These are phyloP conservation scores for Anthostomella pinea DNA, from an alignment of 2,329 filamentous ascomycete genomes.

Conservation along the genomic window DNA sequence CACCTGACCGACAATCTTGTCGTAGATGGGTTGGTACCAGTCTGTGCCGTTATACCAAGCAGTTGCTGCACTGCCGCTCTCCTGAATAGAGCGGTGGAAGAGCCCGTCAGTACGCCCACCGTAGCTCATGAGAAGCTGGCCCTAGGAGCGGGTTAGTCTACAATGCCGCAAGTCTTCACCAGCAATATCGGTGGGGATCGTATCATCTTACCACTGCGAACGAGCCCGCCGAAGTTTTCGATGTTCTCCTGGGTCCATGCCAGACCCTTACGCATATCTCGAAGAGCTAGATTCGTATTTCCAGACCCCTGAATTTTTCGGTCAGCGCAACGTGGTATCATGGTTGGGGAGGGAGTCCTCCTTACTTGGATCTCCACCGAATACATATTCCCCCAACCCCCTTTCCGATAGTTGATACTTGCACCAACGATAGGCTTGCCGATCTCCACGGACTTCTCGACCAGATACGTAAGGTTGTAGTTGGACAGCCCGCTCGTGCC, in stretches of 20 bases:
- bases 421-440: constrained; percentile 45
- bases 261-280: constrained; percentile 28
- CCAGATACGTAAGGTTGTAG: constrained; percentile 60
- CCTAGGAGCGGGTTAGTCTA: constrained; percentile 15
- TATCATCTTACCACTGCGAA: constrained; percentile 25
- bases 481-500: constrained; percentile 38
- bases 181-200: constrained; percentile 1
- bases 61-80: constrained; percentile 32
- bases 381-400: constrained; percentile 29
- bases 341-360: too few relatives aligned
- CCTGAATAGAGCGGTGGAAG: constrained; percentile 27
- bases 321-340: too few relatives aligned
- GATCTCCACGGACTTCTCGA: constrained; percentile 42
- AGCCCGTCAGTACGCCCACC: constrained; percentile 26
- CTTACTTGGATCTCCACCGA: constrained; percentile 27
- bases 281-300: constrained; percentile 26
- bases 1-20: constrained; percentile 43
- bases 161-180: too few relatives aligned
- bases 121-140: constrained; percentile 28
- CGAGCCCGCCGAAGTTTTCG: constrained; percentile 29
- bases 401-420: constrained; percentile 45
- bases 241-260: constrained; percentile 31
- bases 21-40: constrained; percentile 45
- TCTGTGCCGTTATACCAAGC: constrained; percentile 35
- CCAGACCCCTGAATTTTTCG: constrained; percentile 30